phyloP scores from a whole-genome alignment of 2,329 filamentous ascomycete species.

The Sporothrix variecibatus region DNA sequence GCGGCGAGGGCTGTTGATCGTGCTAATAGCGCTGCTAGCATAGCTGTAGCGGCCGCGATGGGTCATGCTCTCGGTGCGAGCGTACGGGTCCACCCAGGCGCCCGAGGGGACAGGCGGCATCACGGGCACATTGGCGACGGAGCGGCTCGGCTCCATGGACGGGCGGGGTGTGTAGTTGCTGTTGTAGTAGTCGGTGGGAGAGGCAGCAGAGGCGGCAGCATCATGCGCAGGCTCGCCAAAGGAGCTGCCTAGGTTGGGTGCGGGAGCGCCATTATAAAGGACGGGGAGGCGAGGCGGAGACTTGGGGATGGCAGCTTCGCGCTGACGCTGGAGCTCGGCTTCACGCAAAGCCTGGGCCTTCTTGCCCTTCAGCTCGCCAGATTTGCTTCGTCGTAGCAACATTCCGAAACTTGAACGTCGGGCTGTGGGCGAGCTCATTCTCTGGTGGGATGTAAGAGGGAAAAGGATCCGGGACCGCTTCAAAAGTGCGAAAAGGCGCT shows the following conservation, averaged over 20 bases:
- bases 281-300: conserved; percentile 55
- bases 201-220: conserved; percentile 30
- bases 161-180: conserved; percentile 43
- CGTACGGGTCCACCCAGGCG: conserved; percentile 72
- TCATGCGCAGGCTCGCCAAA: conserved; percentile 60
- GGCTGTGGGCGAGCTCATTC: conserved; percentile 39
- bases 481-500: conserved; percentile 13
- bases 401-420: conserved; percentile 54
- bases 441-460: conserved; percentile 30
- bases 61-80: conserved; percentile 90
- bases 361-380: conserved; percentile 64
- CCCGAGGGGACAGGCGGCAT: conserved; percentile 63
- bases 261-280: conserved; percentile 51
- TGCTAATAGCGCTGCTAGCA: conserved; percentile 86
- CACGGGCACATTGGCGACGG: conserved; percentile 49
- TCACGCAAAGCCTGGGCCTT: conserved; percentile 58
- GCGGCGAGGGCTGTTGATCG: conserved; percentile 88
- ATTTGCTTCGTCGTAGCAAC: conserved; percentile 69
- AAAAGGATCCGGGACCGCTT: not conserved
- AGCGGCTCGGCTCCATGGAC: conserved; percentile 56
- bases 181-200: conserved; percentile 28
- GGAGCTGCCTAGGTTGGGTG: conserved; percentile 47
- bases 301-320: conserved; percentile 49
- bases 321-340: conserved; percentile 54
- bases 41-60: conserved; percentile 96